These are phyloP conservation scores for Colletotrichum euphorbiae DNA, from an alignment of 2,329 filamentous ascomycete genomes.

Conservation along the genomic window DNA sequence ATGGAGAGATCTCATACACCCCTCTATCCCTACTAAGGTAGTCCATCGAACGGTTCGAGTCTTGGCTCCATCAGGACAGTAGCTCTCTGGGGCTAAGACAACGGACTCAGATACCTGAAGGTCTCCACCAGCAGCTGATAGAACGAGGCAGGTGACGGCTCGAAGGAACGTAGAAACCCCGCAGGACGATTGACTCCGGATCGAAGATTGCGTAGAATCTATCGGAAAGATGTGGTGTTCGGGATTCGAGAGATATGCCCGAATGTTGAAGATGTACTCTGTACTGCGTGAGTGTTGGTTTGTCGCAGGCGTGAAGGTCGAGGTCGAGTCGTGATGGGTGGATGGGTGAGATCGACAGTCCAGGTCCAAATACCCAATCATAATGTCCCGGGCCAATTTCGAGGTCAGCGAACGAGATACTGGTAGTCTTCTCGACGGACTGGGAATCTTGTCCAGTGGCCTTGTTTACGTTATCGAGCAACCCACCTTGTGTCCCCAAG, in stretches of 20 bases:
- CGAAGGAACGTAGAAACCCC: conserved; percentile 23
- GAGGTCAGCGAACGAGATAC: conserved; percentile 10
- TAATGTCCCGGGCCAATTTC: not conserved
- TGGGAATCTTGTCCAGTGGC: not conserved
- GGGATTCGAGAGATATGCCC: not conserved
- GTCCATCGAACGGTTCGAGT: conserved; percentile 33
- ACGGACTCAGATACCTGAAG: conserved; percentile 21
- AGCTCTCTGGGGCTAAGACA: conserved; percentile 12
- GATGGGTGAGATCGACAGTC: conserved; percentile 27
- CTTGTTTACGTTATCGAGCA: conserved; percentile 36
- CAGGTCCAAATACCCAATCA: conserved; percentile 7
- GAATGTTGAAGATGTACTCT: conserved; percentile 1
- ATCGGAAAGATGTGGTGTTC: not conserved
- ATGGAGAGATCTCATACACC: conserved; percentile 25
- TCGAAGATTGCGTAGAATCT: conserved; percentile 2
- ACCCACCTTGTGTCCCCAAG: conserved; percentile 24
- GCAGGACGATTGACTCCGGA: conserved; percentile 4
- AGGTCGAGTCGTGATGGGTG: conserved; percentile 23
- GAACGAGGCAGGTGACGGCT: conserved; percentile 27
- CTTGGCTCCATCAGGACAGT: conserved; percentile 33
- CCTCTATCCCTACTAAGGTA: conserved; percentile 37
- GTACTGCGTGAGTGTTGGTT: conserved; percentile 1
- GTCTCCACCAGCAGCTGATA: conserved; percentile 26
- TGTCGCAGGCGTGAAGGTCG: not conserved
- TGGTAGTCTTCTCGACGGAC: conserved; percentile 22